phyloP scores from a whole-genome alignment of 345 rosid species.

The Lenwebbia sp. region DNA sequence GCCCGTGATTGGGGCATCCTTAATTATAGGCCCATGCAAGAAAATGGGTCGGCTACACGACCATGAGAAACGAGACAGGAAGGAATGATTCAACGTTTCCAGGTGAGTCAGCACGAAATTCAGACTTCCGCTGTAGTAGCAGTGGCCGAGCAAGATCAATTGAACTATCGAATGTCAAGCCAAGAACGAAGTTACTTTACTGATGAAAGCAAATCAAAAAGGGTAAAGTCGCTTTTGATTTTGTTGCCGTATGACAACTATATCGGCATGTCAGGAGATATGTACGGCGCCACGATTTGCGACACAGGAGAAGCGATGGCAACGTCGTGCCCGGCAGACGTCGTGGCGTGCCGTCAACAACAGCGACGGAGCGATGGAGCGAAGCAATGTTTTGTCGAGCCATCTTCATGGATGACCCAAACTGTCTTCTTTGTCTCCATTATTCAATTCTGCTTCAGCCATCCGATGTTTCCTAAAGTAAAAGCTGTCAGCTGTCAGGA shows the following conservation, averaged over 20 bases:
- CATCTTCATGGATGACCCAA: background rate
- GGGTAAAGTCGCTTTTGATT: background rate
- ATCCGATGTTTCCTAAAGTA: background rate
- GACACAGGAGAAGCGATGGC: background rate
- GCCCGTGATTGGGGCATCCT: background rate
- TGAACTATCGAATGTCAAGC: background rate
- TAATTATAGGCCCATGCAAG: background rate
- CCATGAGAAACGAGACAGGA: background rate
- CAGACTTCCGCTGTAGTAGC: background rate
- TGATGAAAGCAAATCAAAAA: background rate
- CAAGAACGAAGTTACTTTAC: background rate
- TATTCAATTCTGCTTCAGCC: background rate
- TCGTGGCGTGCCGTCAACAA: background rate
- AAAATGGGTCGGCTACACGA: background rate
- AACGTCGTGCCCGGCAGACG: background rate
- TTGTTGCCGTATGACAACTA: background rate
- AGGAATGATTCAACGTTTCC: background rate
- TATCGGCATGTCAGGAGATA: background rate
- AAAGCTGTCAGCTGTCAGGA: background rate
- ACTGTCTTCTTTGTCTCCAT: background rate
- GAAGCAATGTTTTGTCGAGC: background rate
- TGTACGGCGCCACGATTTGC: fast-evolving
- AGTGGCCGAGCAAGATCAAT: background rate
- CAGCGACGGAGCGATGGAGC: background rate
- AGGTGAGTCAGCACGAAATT: background rate